phyloP scores from a whole-genome alignment of 805 yeast genomes.

The Saccharomycopsis fodiens region DNA sequence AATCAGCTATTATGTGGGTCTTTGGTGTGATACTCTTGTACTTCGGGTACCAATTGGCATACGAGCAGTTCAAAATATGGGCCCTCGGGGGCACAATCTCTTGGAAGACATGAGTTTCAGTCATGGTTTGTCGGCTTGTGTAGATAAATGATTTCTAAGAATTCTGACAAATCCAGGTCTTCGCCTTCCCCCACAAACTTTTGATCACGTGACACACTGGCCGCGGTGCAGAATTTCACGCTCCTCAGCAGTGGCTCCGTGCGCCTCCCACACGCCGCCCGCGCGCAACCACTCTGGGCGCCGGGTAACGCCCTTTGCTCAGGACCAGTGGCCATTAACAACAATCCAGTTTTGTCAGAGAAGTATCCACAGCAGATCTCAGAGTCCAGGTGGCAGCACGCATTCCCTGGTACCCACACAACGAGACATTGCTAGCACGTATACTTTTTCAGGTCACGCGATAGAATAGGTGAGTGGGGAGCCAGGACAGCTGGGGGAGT shows the following conservation, averaged over 20 bases:
- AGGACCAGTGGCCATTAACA: background rate
- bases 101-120: slow-evolving; percentile 21
- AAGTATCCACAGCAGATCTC: background rate
- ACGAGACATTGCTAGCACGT: too few species aligned
- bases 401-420: too few species aligned
- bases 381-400: background rate
- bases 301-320: background rate
- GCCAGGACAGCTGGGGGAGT: too few species aligned
- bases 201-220: too few species aligned
- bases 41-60: slow-evolving; percentile 51
- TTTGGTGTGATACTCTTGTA: slow-evolving; percentile 44
- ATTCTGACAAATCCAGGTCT: too few species aligned
- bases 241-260: too few species aligned
- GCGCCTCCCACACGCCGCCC: too few species aligned
- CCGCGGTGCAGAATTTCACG: too few species aligned
- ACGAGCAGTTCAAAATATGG: slow-evolving; percentile 45
- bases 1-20: slow-evolving; percentile 44
- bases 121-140: background rate
- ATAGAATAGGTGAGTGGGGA: background rate
- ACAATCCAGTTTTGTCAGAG: background rate
- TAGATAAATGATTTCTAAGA: too few species aligned
- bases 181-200: too few species aligned
- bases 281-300: too few species aligned
- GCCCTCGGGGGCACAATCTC: slow-evolving; percentile 26
- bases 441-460: too few species aligned